phyloP scores from a whole-genome alignment of 148 eudicot genomes.

The Vaccinium darrowii region DNA sequence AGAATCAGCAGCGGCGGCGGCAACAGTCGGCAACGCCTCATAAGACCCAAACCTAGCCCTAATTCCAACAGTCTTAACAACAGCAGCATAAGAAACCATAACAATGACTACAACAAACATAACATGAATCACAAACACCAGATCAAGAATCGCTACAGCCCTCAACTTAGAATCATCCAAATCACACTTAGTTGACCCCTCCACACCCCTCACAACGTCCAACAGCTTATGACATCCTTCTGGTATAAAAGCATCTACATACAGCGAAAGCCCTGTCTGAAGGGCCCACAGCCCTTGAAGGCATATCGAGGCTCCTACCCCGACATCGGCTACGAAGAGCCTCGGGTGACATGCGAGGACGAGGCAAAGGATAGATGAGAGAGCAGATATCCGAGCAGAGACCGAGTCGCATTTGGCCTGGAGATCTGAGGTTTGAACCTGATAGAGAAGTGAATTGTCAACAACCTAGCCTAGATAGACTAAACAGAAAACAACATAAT shows the following conservation, averaged over 20 bases:
- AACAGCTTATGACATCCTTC: slow-evolving; percentile 82
- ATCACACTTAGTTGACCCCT: slow-evolving; percentile 86
- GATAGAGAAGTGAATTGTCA: background rate
- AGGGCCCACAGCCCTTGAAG: slow-evolving; percentile 78
- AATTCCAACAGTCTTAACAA: slow-evolving; percentile 46
- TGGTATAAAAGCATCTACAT: slow-evolving; percentile 80
- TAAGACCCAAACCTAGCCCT: slow-evolving; percentile 59
- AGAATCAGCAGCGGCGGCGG: slow-evolving; percentile 26
- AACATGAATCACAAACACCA: slow-evolving; percentile 65
- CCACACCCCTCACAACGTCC: slow-evolving; percentile 71
- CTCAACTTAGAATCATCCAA: slow-evolving; percentile 71
- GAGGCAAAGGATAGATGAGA: slow-evolving; percentile 48
- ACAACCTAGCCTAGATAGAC: background rate
- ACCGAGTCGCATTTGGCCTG: slow-evolving; percentile 54
- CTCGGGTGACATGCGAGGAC: slow-evolving; percentile 56
- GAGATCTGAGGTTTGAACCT: slow-evolving; percentile 45
- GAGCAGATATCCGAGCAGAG: slow-evolving; percentile 50
- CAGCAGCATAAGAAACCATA: slow-evolving; percentile 43
- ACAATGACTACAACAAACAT: slow-evolving; percentile 53
- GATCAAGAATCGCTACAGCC: slow-evolving; percentile 72
- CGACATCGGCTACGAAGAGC: slow-evolving; percentile 61
- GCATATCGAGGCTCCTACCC: slow-evolving; percentile 46
- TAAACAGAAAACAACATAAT: background rate
- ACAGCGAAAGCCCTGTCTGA: slow-evolving; percentile 69
- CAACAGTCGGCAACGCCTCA: slow-evolving; percentile 60